Evolutionary conservation across 345 rosid species (phyloP).

Genomic region (Corymbia maculata): DNA sequence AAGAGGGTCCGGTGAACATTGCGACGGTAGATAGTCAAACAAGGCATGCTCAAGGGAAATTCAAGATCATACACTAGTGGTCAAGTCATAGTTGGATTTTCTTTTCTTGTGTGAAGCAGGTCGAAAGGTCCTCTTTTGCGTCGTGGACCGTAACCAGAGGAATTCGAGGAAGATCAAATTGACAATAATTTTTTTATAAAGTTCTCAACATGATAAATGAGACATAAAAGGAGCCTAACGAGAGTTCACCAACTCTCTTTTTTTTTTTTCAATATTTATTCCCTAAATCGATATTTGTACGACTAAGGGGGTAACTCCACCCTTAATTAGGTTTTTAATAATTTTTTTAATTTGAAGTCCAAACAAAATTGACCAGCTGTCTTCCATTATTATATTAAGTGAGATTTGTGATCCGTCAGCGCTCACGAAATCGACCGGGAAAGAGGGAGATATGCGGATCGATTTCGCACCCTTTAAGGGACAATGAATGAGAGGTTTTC

Average conservation of each 20-base stretch:
- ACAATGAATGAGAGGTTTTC: neutral
- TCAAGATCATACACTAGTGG: neutral
- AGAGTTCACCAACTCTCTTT: too few species aligned
- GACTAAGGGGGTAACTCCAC: neutral
- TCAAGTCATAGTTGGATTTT: neutral
- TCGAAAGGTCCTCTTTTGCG: neutral
- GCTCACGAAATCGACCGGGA: neutral
- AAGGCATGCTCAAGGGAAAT: neutral
- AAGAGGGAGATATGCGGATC: neutral
- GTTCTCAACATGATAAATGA: neutral
- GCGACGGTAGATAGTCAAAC: neutral
- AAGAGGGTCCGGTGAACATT: neutral
- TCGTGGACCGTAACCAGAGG: neutral
- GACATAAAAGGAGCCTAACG: neutral
- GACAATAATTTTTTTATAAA: neutral
- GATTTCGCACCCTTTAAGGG: neutral
- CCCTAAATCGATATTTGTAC: too few species aligned
- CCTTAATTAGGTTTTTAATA: neutral
- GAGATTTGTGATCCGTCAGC: neutral
- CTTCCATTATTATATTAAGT: neutral
- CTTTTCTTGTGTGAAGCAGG: neutral
- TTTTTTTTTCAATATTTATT: too few species aligned
- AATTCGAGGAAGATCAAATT: neutral
- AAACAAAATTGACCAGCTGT: neutral
- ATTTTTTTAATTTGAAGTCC: neutral